Evolutionary conservation across 768 basidiomycete species (phyloP).

Genomic region (Lyophyllum shimeji): DNA sequence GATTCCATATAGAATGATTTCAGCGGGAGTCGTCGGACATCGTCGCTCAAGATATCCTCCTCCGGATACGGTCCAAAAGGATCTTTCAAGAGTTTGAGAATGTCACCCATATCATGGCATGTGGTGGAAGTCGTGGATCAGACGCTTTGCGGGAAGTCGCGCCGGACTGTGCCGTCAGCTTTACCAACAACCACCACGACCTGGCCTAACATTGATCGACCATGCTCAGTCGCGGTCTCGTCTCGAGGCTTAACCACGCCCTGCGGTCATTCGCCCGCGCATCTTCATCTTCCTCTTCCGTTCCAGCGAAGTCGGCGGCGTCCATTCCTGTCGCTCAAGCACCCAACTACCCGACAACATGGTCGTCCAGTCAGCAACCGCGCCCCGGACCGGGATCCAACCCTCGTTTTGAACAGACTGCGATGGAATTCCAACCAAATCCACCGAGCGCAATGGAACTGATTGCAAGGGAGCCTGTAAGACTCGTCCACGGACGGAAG

Average conservation of each 20-base stretch:
- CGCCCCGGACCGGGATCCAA: constrained; percentile 59
- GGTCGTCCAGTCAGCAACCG: constrained; percentile 81
- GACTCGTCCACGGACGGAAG: constrained; percentile 77
- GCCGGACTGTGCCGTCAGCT: constrained; percentile 13
- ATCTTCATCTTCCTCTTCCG: constrained; percentile 27
- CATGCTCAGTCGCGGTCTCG: constrained; percentile 42
- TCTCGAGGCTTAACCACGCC: constrained; percentile 29
- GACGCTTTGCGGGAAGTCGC: background rate
- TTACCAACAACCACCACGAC: constrained; percentile 5
- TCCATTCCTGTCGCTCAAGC: constrained; percentile 59
- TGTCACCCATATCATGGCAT: constrained; percentile 7
- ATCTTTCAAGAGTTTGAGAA: constrained; percentile 18
- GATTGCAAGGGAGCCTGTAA: constrained; percentile 81
- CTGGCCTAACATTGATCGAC: constrained; percentile 4
- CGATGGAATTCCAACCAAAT: constrained; percentile 83
- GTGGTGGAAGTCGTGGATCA: background rate
- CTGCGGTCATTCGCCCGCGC: constrained; percentile 27
- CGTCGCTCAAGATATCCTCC: constrained; percentile 21
- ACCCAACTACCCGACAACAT: constrained; percentile 79
- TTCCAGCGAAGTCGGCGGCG: constrained; percentile 26
- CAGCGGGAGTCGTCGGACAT: constrained; percentile 12
- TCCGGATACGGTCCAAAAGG: constrained; percentile 35
- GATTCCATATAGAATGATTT: constrained; percentile 18
- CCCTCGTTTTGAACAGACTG: constrained; percentile 92
- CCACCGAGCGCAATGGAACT: constrained; percentile 91